phyloP scores from a whole-genome alignment of 1,139 yeast genomes.

The Yamadazyma trypodendri region DNA sequence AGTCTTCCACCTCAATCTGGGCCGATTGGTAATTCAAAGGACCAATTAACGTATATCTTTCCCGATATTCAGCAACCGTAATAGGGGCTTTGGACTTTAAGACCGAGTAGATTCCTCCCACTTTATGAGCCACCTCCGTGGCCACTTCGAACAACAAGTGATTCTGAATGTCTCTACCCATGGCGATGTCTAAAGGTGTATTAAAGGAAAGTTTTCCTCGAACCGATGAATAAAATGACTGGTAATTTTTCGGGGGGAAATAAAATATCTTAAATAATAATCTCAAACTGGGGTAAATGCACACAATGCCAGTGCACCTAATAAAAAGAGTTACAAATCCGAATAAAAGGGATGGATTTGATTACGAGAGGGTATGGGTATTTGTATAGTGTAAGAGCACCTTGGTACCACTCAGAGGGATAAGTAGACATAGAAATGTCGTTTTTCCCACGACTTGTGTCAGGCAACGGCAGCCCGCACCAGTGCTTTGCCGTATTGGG shows the following conservation, averaged over 20 bases:
- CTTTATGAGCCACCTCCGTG: slow-evolving; percentile 96
- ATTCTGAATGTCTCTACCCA: slow-evolving; percentile 76
- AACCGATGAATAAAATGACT: too few relatives aligned
- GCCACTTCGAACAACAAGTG: slow-evolving; percentile 92
- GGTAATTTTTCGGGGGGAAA: neutral
- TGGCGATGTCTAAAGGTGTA: slow-evolving; percentile 21
- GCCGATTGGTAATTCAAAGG: slow-evolving; percentile 82
- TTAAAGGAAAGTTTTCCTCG: too few relatives aligned
- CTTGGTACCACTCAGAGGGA: too few relatives aligned
- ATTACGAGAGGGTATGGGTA: too few relatives aligned
- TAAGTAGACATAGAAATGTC: too few relatives aligned
- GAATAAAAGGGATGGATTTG: too few relatives aligned
- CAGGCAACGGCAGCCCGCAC: too few relatives aligned
- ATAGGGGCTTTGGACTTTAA: slow-evolving; percentile 96
- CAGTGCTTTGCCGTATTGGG: too few relatives aligned
- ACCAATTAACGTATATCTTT: slow-evolving; percentile 83
- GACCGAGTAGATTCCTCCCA: slow-evolving; percentile 97
- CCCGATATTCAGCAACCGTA: slow-evolving; percentile 90
- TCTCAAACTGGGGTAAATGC: slow-evolving; percentile 2
- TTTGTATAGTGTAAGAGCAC: too few relatives aligned
- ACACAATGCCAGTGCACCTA: neutral
- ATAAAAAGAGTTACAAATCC: too few relatives aligned
- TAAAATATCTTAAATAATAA: neutral
- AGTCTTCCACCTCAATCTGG: slow-evolving; percentile 89
- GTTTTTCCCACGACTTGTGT: too few relatives aligned